Percentiles rank a stretch among this genome's conserved stretches.
These are phyloP conservation scores for Bipolaris gigantea DNA, from an alignment of 2,329 filamentous ascomycete genomes.

Conservation along the genomic window DNA sequence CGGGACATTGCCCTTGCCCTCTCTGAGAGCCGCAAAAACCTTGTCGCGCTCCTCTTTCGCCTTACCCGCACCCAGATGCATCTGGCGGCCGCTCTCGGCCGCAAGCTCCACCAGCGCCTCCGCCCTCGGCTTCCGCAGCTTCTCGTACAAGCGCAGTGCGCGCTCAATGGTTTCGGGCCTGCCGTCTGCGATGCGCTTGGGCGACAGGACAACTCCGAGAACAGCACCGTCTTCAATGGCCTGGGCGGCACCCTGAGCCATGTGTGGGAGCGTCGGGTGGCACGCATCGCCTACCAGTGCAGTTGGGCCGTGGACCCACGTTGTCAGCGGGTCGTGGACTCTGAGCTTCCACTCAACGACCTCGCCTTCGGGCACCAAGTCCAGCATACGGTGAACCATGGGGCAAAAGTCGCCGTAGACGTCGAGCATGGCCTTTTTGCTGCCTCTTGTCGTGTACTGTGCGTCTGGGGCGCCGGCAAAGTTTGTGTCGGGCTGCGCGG, in stretches of 20 bases:
- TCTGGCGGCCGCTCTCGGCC: constrained; percentile 55
- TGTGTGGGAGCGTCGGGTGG: constrained; percentile 65
- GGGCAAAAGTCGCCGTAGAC: constrained; percentile 65
- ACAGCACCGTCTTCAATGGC: constrained; percentile 66
- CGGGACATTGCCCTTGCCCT: constrained; percentile 49
- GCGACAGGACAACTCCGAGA: constrained; percentile 55
- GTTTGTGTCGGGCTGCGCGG: constrained; percentile 62
- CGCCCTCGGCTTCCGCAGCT: constrained; percentile 58
- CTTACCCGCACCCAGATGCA: constrained; percentile 61
- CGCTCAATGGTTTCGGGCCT: constrained; percentile 52
- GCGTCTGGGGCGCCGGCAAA: constrained; percentile 60
- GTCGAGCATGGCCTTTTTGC: constrained; percentile 62
- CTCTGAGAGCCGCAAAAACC: constrained; percentile 54
- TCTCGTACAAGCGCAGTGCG: constrained; percentile 60
- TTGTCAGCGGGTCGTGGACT: constrained; percentile 63
- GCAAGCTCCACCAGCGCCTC: constrained; percentile 61
- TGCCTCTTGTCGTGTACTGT: constrained; percentile 66
- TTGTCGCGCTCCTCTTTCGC: constrained; percentile 62
- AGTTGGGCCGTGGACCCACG: constrained; percentile 59
- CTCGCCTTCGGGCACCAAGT: constrained; percentile 64
- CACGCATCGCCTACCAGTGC: constrained; percentile 63
- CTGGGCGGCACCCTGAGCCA: constrained; percentile 66
- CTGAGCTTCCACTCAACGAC: constrained; percentile 69
- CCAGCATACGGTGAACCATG: constrained; percentile 61
- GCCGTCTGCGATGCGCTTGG: constrained; percentile 51